phyloP scores from a whole-genome alignment of 129 eudicot species.

The Dittrichia graveolens region DNA sequence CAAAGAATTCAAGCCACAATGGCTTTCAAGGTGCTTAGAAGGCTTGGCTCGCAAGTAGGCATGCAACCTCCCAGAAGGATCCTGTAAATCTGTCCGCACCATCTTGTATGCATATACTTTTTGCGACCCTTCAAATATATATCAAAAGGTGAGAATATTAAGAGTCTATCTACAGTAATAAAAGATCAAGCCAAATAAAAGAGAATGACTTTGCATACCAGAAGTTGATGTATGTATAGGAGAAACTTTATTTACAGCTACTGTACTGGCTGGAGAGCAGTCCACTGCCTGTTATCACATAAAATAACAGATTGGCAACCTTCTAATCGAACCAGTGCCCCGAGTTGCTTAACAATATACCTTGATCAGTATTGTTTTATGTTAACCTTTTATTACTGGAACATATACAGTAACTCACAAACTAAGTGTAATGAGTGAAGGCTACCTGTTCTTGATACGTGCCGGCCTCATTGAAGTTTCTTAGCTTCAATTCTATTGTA shows the following conservation, averaged over 20 bases:
- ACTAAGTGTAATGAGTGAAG: slow-evolving; percentile 9
- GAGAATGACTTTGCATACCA: slow-evolving; percentile 41
- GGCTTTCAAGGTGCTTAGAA: slow-evolving; percentile 48
- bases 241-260: slow-evolving; percentile 44
- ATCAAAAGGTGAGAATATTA: slow-evolving; percentile 15
- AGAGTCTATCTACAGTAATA: not conserved
- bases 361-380: slow-evolving; percentile 4
- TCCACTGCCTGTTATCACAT: slow-evolving; percentile 54
- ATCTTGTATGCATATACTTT: slow-evolving; percentile 67
- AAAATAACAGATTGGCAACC: slow-evolving; percentile 15
- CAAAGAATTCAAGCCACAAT: slow-evolving; percentile 53
- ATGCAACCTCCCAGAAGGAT: slow-evolving; percentile 96
- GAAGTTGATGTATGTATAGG: slow-evolving; percentile 53
- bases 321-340: not conserved
- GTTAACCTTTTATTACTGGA: not conserved
- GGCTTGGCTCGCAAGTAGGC: slow-evolving; percentile 83
- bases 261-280: slow-evolving; percentile 47
- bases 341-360: not conserved
- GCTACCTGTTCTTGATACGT: slow-evolving; percentile 85
- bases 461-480: slow-evolving; percentile 76
- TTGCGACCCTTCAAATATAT: slow-evolving; percentile 40
- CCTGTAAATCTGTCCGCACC: slow-evolving; percentile 85
- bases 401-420: slow-evolving; percentile 13
- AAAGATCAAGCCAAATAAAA: slow-evolving; percentile 5
- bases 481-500: slow-evolving; percentile 71